These are phyloP conservation scores for Lentithecium fluviatile DNA, from an alignment of 495 filamentous ascomycete species.

Conservation along the genomic window DNA sequence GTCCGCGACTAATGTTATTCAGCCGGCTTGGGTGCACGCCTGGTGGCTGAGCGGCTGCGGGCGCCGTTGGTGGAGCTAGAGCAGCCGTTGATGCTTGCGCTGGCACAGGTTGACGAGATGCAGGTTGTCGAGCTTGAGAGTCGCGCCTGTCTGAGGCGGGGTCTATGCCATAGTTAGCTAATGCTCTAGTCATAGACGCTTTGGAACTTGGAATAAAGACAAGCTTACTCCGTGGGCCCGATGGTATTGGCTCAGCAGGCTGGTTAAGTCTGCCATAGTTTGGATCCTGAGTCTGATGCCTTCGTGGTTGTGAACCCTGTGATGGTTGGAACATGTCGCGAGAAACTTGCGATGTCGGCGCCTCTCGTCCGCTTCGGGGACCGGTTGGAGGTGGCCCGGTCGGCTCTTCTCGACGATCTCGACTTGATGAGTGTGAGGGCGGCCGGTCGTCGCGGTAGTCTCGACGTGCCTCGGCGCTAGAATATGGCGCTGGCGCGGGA, in stretches of 20 bases:
- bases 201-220: too few relatives aligned
- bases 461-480: constrained; percentile 43
- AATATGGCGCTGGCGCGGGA: constrained; percentile 38
- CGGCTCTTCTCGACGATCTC: constrained; percentile 37
- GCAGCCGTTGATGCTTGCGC: neutral
- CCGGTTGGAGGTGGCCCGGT: constrained; percentile 36
- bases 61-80: constrained; percentile 30
- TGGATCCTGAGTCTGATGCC: constrained; percentile 38
- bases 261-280: constrained; percentile 48
- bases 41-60: constrained; percentile 21
- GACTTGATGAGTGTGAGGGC: constrained; percentile 8
- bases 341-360: constrained; percentile 13
- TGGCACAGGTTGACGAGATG: constrained; percentile 8
- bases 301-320: constrained; percentile 18
- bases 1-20: constrained; percentile 18
- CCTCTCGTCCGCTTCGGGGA: constrained; percentile 34
- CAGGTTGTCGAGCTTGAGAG: constrained; percentile 10
- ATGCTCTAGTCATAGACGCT: too few relatives aligned
- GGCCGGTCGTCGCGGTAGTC: constrained; percentile 32
- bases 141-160: constrained; percentile 15
- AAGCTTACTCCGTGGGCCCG: constrained; percentile 60
- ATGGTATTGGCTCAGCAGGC: constrained; percentile 61
- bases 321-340: constrained; percentile 35
- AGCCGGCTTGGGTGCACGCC: constrained; percentile 42
- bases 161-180: constrained; percentile 13